Conservation (phyloP, 208 protist genomes). For the Crithidia mellificae region DNA sequence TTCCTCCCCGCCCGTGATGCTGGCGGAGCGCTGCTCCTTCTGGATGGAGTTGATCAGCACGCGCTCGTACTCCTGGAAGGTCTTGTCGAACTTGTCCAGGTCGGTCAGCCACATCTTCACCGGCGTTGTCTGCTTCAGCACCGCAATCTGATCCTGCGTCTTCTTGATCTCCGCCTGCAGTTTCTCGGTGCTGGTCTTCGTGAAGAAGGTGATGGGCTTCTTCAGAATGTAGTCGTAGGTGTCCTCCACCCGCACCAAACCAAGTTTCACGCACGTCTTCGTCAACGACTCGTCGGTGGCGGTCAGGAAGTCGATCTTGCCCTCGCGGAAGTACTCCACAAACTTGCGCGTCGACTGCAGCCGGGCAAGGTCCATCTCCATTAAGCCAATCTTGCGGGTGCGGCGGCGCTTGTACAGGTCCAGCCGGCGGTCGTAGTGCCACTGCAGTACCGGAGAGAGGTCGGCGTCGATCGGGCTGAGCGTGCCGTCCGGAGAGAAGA, state of each 20-base stretch:
- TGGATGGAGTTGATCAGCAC: conserved; percentile 69
- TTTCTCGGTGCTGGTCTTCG: conserved; percentile 79
- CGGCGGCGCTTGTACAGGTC: conserved; percentile 88
- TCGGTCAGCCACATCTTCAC: conserved; percentile 89
- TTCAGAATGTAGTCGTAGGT: conserved; percentile 86
- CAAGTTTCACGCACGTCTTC: conserved; percentile 69
- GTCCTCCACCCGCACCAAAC: conserved; percentile 75
- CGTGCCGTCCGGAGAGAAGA: conserved; percentile 82
- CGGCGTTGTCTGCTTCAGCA: conserved; percentile 80
- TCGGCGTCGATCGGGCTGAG: conserved; percentile 78
- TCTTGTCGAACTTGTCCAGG: conserved; percentile 89
- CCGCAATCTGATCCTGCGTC: conserved; percentile 62
- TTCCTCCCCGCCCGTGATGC: conserved; percentile 51
- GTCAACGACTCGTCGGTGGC: conserved; percentile 76
- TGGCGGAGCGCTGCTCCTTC: conserved; percentile 68
- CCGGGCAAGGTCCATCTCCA: conserved; percentile 68
- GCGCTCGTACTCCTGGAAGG: conserved; percentile 77
- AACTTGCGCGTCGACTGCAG: conserved; percentile 82
- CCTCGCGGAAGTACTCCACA: conserved; percentile 80
- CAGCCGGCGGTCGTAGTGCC: conserved; percentile 91
- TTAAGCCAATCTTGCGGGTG: conserved; percentile 67
- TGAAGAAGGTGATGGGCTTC: conserved; percentile 91
- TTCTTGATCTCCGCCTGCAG: conserved; percentile 62
- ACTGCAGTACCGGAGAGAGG: conserved; percentile 79
- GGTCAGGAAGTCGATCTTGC: conserved; percentile 84